A percentile compares a stretch with the other conserved stretches of the same genome.
phyloP scores from a whole-genome alignment of 306 rosid genomes.

The Pyrus communis region DNA sequence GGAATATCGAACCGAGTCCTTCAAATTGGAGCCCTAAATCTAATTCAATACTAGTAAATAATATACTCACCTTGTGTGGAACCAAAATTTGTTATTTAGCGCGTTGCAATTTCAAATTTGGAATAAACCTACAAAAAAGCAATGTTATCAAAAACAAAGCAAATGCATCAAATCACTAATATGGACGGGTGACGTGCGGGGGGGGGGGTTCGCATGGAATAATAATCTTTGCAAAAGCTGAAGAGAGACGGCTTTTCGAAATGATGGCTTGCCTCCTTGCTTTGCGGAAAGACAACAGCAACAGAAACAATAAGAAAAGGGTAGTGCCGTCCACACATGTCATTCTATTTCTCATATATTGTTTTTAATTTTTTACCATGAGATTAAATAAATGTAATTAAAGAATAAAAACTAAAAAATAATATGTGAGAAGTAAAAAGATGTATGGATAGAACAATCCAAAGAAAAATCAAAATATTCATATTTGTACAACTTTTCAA shows the following conservation, averaged over 20 bases:
- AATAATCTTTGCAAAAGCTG: neutral
- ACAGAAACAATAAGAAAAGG: neutral
- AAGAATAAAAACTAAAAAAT: too few relatives aligned
- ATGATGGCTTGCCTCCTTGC: neutral
- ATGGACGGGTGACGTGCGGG: neutral
- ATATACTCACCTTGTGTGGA: neutral
- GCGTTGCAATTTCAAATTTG: neutral
- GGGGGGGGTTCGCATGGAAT: neutral
- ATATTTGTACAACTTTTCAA: too few relatives aligned
- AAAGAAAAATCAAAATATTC: too few relatives aligned
- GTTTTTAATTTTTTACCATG: rapidly evolving
- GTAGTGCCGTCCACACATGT: too few relatives aligned
- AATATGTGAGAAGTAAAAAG: too few relatives aligned
- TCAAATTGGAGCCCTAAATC: neutral
- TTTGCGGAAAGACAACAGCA: neutral
- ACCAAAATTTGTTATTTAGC: neutral
- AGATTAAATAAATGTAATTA: too few relatives aligned
- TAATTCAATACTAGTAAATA: neutral
- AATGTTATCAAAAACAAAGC: neutral
- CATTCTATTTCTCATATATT: too few relatives aligned
- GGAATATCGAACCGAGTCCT: neutral
- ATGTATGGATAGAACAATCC: too few relatives aligned
- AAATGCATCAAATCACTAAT: neutral
- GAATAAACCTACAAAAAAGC: neutral
- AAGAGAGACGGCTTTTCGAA: neutral